Evolutionary conservation across 352 stramenopile species (phyloP).

Genomic region (Thraustochytrium sp.): DNA sequence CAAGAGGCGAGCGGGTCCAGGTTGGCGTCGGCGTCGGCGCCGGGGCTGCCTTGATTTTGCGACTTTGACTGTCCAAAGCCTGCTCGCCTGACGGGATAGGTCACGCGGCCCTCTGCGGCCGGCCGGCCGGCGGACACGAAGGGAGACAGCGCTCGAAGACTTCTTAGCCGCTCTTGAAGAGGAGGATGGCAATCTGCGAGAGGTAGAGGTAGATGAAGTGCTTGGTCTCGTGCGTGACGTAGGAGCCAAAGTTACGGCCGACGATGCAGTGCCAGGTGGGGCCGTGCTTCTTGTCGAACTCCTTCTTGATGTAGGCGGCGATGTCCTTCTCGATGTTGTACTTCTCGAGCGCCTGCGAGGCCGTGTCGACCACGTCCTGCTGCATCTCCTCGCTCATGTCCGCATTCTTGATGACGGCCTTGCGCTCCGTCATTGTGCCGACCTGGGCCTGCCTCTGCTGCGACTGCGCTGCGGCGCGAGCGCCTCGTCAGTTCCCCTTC

Average conservation of each 20-base stretch:
- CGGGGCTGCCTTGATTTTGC: too few relatives aligned
- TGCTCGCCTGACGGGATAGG: not conserved
- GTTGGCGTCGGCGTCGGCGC: too few relatives aligned
- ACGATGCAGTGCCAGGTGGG: conserved; percentile 90
- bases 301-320: conserved; percentile 97
- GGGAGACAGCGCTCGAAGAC: not conserved
- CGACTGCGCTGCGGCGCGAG: too few relatives aligned
- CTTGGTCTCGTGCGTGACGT: conserved; percentile 75
- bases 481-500: too few relatives aligned
- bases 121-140: not conserved
- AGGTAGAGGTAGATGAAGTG: conserved; percentile 78
- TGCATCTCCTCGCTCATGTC: conserved; percentile 99
- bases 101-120: not conserved
- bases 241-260: conserved; percentile 71
- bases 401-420: conserved; percentile 99
- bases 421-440: conserved; percentile 77
- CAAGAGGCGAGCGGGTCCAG: too few relatives aligned
- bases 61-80: too few relatives aligned
- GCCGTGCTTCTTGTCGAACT: conserved; percentile 93
- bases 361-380: conserved; percentile 96
- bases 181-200: conserved; percentile 67
- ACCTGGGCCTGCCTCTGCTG: too few relatives aligned
- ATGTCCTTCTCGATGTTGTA: conserved; percentile 99
- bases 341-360: conserved; percentile 94
- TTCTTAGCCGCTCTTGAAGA: conserved; percentile 66